A percentile compares a stretch with the other conserved stretches of the same genome.
Evolutionary conservation across 768 basidiomycete species (phyloP).

Genomic region (Albatrellus ellisii): DNA sequence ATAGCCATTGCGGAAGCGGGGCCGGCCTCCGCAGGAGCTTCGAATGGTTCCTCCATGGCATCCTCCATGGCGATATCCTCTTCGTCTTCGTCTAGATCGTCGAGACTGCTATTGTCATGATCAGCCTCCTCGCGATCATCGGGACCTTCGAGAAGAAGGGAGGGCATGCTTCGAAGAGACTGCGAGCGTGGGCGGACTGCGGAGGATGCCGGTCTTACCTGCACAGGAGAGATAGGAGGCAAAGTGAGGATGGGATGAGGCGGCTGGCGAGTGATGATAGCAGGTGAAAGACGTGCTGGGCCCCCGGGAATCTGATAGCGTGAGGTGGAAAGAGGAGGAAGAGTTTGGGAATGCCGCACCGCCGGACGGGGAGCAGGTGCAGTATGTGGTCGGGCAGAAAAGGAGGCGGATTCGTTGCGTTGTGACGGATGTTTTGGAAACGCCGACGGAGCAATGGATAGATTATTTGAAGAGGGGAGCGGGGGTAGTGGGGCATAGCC

Average conservation of each 20-base stretch:
- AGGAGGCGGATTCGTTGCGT: too few species aligned
- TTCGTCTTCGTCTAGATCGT: constrained; percentile 20
- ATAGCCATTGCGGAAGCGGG: constrained; percentile 6
- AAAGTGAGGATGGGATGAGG: constrained; percentile 11
- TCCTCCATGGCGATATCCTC: constrained; percentile 16
- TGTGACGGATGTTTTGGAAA: too few species aligned
- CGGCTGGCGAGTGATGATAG: constrained; percentile 13
- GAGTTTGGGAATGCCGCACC: constrained; percentile 1
- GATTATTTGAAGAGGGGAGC: too few species aligned
- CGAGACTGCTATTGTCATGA: constrained; percentile 21
- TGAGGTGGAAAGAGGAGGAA: neutral
- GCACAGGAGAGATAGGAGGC: constrained; percentile 8
- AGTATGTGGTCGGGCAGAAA: too few species aligned
- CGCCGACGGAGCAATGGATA: too few species aligned
- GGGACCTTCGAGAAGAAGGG: constrained; percentile 19
- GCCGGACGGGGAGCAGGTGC: too few species aligned
- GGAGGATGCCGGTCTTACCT: constrained; percentile 7
- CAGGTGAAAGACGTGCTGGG: constrained; percentile 12
- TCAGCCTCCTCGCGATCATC: constrained; percentile 24
- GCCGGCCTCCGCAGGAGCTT: too few species aligned
- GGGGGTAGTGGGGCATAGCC: too few species aligned
- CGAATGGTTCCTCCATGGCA: neutral
- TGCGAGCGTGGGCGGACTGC: neutral
- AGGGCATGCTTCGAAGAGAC: constrained; percentile 10
- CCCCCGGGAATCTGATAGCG: constrained; percentile 6